Evolutionary conservation across 2,329 filamentous ascomycete species (phyloP), one percentile per base, ranked within the genome.

Genomic region (Beauveria australis): DNA sequence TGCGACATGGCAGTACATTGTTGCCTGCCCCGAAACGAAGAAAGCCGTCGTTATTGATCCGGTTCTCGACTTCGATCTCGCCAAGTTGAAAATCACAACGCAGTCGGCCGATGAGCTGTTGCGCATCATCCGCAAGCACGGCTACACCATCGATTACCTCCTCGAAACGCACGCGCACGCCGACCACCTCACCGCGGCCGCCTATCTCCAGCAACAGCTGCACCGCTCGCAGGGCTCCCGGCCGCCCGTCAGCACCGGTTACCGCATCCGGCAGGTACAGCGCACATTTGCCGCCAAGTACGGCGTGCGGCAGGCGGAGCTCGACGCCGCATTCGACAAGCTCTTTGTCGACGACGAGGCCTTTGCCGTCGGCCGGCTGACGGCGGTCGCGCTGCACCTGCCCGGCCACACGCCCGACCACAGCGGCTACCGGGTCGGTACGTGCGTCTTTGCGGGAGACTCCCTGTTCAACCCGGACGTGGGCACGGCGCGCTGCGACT

Each of bases 91-190:
- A 8, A n/a, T 44, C 61, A 74, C 70, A 5, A 87, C 84, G 0
- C 53, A 65, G 0, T 73, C 79, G 0, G 85, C 85, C 3, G 82
- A 88, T 61, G 49, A 62, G 0, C 63, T 88, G 0, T 71, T 88
- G 0, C 64, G 71, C 0, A 24, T 80, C 0, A 68, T 83, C 8
- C 64, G 67, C 3, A 66, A 77, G 2, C 69, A 80, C 1, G 71
- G 71, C 1, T 86, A 85, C 66, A 75, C 63, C 0, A 67, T 87
- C 12, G 72, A 74, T 1, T 72, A 70, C 49, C 82, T 88, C 19
- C 75, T 88, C 2, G 85, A 88, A 64, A 88, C 85, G 0, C 85
- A 88, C 67, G 79, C 76, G 0, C 81, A 86, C 62, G 83, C 83
- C 4, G 82, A 87, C 60, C 83, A 87, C 61, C 63, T 87, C 0